Evolutionary conservation across 495 filamentous ascomycete genomes (phyloP).

Genomic region (Friedmanniomyces simplex): DNA sequence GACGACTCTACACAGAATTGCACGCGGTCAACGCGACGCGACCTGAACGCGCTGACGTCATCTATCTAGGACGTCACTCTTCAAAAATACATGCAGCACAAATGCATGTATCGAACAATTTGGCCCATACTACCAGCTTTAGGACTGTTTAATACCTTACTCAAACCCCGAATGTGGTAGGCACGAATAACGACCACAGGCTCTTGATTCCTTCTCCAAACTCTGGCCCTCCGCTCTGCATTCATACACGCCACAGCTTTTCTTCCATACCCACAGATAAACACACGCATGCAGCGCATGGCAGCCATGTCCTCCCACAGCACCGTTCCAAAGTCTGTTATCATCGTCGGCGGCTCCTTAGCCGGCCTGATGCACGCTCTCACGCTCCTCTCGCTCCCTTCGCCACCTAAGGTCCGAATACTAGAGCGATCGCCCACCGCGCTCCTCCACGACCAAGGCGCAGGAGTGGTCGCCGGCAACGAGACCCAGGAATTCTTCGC

Average conservation of each 20-base stretch:
- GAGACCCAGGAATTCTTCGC: slow-evolving; percentile 29
- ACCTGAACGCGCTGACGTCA: too few relatives aligned
- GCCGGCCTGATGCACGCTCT: slow-evolving; percentile 24
- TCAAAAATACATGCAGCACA: too few relatives aligned
- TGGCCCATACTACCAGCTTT: too few relatives aligned
- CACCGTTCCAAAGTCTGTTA: slow-evolving; percentile 4
- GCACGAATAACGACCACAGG: too few relatives aligned
- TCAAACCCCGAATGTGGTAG: too few relatives aligned
- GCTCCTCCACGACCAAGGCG: slow-evolving; percentile 45
- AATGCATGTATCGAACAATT: too few relatives aligned
- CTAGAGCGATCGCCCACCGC: slow-evolving; percentile 42
- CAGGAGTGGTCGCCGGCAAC: slow-evolving; percentile 42
- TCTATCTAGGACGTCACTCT: too few relatives aligned
- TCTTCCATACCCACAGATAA: neutral
- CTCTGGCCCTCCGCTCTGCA: neutral
- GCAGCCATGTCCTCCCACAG: neutral
- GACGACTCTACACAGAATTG: too few relatives aligned
- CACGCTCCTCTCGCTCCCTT: slow-evolving; percentile 25
- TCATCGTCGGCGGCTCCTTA: slow-evolving; percentile 24
- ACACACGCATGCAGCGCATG: neutral
- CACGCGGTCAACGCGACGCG: too few relatives aligned
- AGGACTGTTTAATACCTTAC: too few relatives aligned
- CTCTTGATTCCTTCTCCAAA: too few relatives aligned
- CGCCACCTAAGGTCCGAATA: slow-evolving; percentile 36
- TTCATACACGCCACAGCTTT: neutral